Percentiles rank a stretch among this genome's conserved stretches.
Evolutionary conservation across 148 eudicot species (phyloP).

Genomic region (Cornus controversa): DNA sequence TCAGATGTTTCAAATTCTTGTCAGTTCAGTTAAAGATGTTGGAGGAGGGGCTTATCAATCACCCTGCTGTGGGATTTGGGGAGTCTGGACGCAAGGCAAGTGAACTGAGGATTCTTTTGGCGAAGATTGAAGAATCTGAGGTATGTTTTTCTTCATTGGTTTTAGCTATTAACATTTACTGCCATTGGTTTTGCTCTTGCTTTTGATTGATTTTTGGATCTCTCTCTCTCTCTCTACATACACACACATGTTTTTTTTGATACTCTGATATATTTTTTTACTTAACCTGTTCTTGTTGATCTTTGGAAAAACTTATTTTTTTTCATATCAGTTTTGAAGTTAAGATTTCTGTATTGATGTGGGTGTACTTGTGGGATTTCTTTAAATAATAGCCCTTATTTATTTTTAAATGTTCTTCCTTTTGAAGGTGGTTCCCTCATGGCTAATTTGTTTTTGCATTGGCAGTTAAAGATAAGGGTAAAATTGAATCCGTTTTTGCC

Average conservation of each 20-base stretch:
- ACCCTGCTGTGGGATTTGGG: slow-evolving; percentile 90
- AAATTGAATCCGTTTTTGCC: not conserved
- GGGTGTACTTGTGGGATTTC: not conserved
- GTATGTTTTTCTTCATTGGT: slow-evolving; percentile 37
- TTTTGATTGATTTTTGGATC: too few species aligned
- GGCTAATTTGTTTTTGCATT: not conserved
- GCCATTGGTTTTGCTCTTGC: not conserved
- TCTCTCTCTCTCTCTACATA: too few species aligned
- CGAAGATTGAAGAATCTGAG: slow-evolving; percentile 98
- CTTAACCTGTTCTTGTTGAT: slow-evolving; percentile 2
- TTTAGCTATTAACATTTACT: not conserved
- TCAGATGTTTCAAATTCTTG: slow-evolving; percentile 37
- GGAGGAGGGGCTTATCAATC: slow-evolving; percentile 98
- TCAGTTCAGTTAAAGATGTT: slow-evolving; percentile 96
- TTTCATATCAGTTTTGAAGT: not conserved
- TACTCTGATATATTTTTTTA: too few species aligned
- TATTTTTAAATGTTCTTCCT: not conserved
- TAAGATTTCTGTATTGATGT: not conserved
- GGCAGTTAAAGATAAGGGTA: not conserved
- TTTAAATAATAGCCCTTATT: not conserved
- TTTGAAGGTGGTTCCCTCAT: not conserved
- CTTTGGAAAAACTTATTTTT: slow-evolving; percentile 9
- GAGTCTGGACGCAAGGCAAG: slow-evolving; percentile 92
- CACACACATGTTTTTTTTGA: too few species aligned
- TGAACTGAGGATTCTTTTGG: slow-evolving; percentile 85